A percentile compares a stretch with the other conserved stretches of the same genome.
These are phyloP conservation scores for Plenodomus lindquistii DNA, from an alignment of 2,329 filamentous ascomycete genomes.

Conservation along the genomic window DNA sequence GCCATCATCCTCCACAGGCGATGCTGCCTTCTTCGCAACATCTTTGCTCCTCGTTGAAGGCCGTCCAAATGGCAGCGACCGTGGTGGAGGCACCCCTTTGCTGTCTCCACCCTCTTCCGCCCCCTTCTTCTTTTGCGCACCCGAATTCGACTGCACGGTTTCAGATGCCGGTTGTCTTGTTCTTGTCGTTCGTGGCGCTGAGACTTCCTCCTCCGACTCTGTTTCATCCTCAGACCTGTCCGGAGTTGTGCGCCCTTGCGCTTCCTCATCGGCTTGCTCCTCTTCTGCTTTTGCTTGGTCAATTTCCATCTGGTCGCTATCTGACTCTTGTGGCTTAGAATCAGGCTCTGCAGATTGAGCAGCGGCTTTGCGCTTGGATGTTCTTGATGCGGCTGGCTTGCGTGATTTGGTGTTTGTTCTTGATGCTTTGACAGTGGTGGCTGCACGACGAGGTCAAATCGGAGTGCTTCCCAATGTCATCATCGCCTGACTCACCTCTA, in stretches of 20 bases:
- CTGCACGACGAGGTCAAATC: slow-evolving; percentile 11
- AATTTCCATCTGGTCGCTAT: slow-evolving; percentile 40
- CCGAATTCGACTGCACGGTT: slow-evolving; percentile 20
- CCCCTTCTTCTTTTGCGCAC: slow-evolving; percentile 19
- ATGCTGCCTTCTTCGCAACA: slow-evolving; percentile 12
- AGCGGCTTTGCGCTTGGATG: slow-evolving; percentile 42
- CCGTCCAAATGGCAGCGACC: slow-evolving; percentile 42
- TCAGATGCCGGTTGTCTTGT: slow-evolving; percentile 17
- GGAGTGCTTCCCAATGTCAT: slow-evolving; percentile 2
- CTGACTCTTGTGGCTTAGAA: slow-evolving; percentile 25
- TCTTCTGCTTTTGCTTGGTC: slow-evolving; percentile 33
- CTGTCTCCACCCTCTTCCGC: background rate
- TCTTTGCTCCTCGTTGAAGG: slow-evolving; percentile 23
- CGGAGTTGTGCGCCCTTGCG: slow-evolving; percentile 33
- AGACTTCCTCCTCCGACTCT: slow-evolving; percentile 35
- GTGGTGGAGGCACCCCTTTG: slow-evolving; percentile 35
- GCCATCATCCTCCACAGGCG: slow-evolving; percentile 23
- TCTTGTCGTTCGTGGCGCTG: slow-evolving; percentile 9
- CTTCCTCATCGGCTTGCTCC: slow-evolving; percentile 30
- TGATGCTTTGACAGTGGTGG: slow-evolving; percentile 31
- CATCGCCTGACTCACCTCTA: slow-evolving; percentile 24
- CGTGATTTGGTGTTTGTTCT: slow-evolving; percentile 30
- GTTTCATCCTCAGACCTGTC: slow-evolving; percentile 44
- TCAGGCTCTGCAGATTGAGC: slow-evolving; percentile 26
- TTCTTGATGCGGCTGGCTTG: slow-evolving; percentile 39